These are phyloP conservation scores for Wickerhamomyces queroliae DNA, from an alignment of 805 yeast genomes.

Conservation along the genomic window DNA sequence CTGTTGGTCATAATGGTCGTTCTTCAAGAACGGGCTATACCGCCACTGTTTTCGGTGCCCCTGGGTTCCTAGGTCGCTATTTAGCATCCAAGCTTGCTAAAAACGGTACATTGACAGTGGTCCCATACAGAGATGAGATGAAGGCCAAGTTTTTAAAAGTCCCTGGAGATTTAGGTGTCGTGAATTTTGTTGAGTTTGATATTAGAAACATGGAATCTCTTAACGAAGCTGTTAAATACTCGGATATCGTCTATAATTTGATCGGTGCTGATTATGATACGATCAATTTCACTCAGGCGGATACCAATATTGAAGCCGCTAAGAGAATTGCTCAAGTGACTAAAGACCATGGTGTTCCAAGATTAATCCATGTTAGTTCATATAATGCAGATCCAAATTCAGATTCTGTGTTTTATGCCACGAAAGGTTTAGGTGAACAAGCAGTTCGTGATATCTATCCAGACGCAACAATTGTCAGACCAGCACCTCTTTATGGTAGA, in stretches of 20 bases:
- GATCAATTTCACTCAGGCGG: constrained; percentile 78
- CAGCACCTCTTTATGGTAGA: constrained; percentile 73
- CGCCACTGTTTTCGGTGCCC: constrained; percentile 82
- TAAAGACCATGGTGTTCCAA: constrained; percentile 63
- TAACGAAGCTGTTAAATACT: constrained; percentile 70
- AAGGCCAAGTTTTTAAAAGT: constrained; percentile 74
- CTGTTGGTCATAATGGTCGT: constrained; percentile 76
- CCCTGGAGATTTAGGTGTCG: constrained; percentile 83
- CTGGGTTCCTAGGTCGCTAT: constrained; percentile 74
- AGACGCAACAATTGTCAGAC: constrained; percentile 79
- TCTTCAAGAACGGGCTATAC: constrained; percentile 85
- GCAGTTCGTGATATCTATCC: constrained; percentile 64
- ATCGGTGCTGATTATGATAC: constrained; percentile 73
- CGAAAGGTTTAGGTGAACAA: constrained; percentile 76
- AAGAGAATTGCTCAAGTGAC: constrained; percentile 72
- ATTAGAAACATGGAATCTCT: constrained; percentile 70
- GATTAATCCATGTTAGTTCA: constrained; percentile 74
- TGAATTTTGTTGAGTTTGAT: constrained; percentile 78
- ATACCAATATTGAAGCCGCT: constrained; percentile 74
- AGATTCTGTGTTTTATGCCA: constrained; percentile 63
- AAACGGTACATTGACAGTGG: constrained; percentile 73
- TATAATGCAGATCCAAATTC: constrained; percentile 70
- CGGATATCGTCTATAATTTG: constrained; percentile 78
- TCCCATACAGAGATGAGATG: constrained; percentile 79
- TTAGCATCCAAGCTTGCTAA: constrained; percentile 68